Evolutionary conservation across 257 asterid species (phyloP).

Genomic region (Mitragyna speciosa): DNA sequence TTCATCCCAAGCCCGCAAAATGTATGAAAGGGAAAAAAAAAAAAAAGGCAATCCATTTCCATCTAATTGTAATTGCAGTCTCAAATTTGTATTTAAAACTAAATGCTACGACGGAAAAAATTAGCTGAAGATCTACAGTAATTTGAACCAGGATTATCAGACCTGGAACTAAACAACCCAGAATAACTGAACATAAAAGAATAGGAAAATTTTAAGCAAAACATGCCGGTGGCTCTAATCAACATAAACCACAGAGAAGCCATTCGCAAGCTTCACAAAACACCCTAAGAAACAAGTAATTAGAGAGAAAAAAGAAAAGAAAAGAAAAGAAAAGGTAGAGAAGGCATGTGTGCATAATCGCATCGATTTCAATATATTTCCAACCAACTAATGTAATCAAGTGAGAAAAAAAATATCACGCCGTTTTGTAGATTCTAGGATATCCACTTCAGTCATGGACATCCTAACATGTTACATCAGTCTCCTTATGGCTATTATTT

Average conservation of each 20-base stretch:
- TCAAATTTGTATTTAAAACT: neutral
- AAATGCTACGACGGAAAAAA: neutral
- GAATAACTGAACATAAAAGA: neutral
- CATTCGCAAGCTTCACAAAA: too few relatives aligned
- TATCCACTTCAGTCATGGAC: neutral
- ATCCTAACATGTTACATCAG: neutral
- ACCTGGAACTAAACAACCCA: neutral
- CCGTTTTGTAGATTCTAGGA: neutral
- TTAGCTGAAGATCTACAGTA: neutral
- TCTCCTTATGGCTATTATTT: neutral
- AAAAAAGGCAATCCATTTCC: neutral
- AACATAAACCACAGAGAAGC: too few relatives aligned
- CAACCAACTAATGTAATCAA: neutral
- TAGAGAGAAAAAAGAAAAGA: neutral
- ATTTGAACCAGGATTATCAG: neutral
- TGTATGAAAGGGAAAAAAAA: too few relatives aligned
- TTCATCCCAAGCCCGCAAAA: neutral
- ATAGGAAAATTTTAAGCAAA: too few relatives aligned
- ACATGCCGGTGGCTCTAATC: too few relatives aligned
- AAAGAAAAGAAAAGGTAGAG: neutral
- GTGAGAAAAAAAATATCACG: neutral
- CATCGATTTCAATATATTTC: neutral
- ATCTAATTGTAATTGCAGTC: neutral
- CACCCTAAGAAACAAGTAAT: too few relatives aligned
- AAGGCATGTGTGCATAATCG: neutral